These are phyloP conservation scores for Barnettozyma wickerhamii DNA, from an alignment of 805 yeast species.

Conservation along the genomic window DNA sequence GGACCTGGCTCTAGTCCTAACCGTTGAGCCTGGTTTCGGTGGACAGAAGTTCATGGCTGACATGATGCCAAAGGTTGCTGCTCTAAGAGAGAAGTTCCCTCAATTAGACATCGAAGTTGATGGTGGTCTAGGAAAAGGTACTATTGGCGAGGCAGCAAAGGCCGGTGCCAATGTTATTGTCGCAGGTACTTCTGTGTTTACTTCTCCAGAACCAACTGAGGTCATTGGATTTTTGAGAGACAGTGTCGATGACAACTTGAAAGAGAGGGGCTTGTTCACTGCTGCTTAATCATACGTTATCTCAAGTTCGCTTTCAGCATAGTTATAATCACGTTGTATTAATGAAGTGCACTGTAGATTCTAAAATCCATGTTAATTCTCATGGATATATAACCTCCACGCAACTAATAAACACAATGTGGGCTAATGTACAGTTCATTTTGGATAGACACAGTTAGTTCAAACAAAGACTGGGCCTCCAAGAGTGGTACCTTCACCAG, in stretches of 20 bases:
- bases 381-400: not conserved
- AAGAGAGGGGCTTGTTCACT: constrained; percentile 36
- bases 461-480: constrained; percentile 64
- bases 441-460: constrained; percentile 1
- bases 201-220: constrained; percentile 72
- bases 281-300: not conserved
- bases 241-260: constrained; percentile 50
- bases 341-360: too few species aligned
- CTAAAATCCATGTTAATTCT: not conserved
- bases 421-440: not conserved
- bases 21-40: constrained; percentile 99
- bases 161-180: constrained; percentile 99
- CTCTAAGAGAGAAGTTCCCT: constrained; percentile 70
- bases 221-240: constrained; percentile 67
- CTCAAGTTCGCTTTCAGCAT: too few species aligned
- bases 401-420: not conserved
- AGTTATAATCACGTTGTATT: too few species aligned
- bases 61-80: constrained; percentile 94
- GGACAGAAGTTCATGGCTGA: constrained; percentile 94
- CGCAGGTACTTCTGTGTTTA: constrained; percentile 93
- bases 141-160: constrained; percentile 81
- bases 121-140: constrained; percentile 89
- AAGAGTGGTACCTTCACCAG: constrained; percentile 78
- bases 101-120: constrained; percentile 88
- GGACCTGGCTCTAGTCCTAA: constrained; percentile 97